These are phyloP conservation scores for Besnoitia besnoiti DNA, from an alignment of 169 alveolate genomes.

Conservation along the genomic window DNA sequence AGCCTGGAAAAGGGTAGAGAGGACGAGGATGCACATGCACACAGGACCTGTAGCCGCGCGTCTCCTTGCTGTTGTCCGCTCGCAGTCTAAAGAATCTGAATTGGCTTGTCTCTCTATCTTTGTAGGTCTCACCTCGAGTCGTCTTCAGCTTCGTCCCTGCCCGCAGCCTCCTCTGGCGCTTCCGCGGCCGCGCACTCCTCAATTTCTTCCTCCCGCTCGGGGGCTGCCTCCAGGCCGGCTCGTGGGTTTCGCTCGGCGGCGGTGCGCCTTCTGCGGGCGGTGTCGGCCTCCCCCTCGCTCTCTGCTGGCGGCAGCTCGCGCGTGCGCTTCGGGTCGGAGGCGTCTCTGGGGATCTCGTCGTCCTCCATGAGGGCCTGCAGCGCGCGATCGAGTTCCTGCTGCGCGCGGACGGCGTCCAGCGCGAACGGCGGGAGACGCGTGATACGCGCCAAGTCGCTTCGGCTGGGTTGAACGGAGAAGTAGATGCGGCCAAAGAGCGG, in stretches of 20 bases:
- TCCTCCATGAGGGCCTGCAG: slow-evolving; percentile 16
- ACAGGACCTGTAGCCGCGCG: no score
- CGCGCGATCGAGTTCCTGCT: neutral
- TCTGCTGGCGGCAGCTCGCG: neutral
- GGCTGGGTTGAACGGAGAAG: slow-evolving; percentile 27
- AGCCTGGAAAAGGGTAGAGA: no score
- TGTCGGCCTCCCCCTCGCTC: neutral
- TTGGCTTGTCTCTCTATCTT: no score
- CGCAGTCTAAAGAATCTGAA: no score
- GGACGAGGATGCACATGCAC: no score
- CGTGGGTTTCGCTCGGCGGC: no score
- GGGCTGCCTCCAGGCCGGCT: no score
- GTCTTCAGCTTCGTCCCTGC: no score
- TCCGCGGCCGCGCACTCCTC: neutral
- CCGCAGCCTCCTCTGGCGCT: neutral
- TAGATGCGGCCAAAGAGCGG: neutral
- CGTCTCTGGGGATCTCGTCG: neutral
- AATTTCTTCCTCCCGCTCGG: neutral
- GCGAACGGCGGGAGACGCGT: slow-evolving; percentile 25
- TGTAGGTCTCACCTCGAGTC: no score
- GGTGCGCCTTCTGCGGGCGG: no score
- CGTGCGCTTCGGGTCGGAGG: neutral
- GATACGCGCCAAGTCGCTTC: slow-evolving; percentile 20
- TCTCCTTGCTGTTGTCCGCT: no score
- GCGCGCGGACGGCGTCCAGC: neutral